Evolutionary conservation across 768 basidiomycete genomes (phyloP).

Genomic region (Hygrocybe punicea): DNA sequence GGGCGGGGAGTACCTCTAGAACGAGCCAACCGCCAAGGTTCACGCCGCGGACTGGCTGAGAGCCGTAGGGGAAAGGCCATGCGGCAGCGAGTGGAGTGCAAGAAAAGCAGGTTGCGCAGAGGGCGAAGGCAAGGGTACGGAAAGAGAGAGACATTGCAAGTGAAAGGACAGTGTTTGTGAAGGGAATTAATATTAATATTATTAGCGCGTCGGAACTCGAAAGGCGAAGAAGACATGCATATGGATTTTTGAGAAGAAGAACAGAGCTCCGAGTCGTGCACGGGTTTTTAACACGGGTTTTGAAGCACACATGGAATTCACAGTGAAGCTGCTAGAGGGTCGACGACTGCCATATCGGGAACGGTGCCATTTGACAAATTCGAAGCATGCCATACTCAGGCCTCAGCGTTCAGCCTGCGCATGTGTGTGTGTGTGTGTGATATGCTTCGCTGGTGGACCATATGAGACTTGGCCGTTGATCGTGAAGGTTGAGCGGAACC

Average conservation of each 20-base stretch:
- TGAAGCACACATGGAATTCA: too few relatives aligned
- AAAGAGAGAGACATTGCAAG: conserved; percentile 6
- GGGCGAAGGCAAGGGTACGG: conserved; percentile 12
- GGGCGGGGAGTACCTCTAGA: conserved; percentile 45
- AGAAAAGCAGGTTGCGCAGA: conserved; percentile 19
- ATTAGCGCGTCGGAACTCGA: background rate
- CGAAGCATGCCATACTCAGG: too few relatives aligned
- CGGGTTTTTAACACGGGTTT: too few relatives aligned
- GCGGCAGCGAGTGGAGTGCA: conserved; percentile 34
- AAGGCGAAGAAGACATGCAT: background rate
- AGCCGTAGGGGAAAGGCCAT: conserved; percentile 70
- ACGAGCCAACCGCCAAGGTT: conserved; percentile 68
- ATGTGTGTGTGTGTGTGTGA: too few relatives aligned
- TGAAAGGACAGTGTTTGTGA: background rate
- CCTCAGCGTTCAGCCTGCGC: too few relatives aligned
- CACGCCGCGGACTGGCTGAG: conserved; percentile 73
- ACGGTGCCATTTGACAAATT: too few relatives aligned
- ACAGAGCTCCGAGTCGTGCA: background rate
- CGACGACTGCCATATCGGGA: too few relatives aligned
- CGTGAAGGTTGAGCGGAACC: too few relatives aligned
- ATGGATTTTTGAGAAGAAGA: background rate
- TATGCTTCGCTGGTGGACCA: too few relatives aligned
- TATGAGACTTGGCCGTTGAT: too few relatives aligned
- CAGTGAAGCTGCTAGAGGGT: too few relatives aligned
- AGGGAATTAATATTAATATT: background rate